These are phyloP conservation scores for Juglanconis juglandina DNA, from an alignment of 2,329 filamentous ascomycete species.

Conservation along the genomic window DNA sequence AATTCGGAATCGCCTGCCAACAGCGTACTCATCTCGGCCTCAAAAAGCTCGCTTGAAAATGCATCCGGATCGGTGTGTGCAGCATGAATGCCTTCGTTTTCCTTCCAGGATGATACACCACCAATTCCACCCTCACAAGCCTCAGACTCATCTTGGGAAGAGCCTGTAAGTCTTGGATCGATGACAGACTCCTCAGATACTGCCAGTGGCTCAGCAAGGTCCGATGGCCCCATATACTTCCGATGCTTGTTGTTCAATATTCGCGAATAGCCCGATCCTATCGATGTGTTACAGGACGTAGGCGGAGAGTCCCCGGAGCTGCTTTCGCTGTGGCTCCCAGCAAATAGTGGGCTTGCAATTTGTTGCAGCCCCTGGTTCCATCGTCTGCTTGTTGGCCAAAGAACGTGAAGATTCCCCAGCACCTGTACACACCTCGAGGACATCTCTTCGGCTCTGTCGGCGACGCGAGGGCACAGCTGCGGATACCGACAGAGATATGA, in stretches of 20 bases:
- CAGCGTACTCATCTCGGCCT: conserved; percentile 21
- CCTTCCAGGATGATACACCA: conserved; percentile 6
- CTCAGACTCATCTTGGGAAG: not conserved
- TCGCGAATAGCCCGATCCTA: not conserved
- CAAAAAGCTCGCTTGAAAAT: conserved; percentile 22
- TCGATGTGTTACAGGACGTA: conserved; percentile 8
- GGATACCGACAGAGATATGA: conserved; percentile 29
- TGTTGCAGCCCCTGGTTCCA: conserved; percentile 23
- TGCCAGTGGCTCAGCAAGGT: not conserved
- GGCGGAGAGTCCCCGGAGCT: conserved; percentile 9
- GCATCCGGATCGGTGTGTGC: conserved; percentile 9
- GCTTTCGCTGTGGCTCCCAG: conserved; percentile 6
- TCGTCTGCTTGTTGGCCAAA: conserved; percentile 22
- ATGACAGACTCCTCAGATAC: conserved; percentile 9
- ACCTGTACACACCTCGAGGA: conserved; percentile 20
- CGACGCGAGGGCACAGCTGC: conserved; percentile 25
- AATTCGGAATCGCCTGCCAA: conserved; percentile 21
- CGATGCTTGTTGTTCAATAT: not conserved
- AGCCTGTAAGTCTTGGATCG: conserved; percentile 12
- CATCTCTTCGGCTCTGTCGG: conserved; percentile 26
- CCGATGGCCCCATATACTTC: not conserved
- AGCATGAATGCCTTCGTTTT: not conserved
- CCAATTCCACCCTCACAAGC: not conserved
- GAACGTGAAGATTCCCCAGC: conserved; percentile 20
- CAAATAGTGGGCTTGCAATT: conserved; percentile 17